Conservation (phyloP, 78 protist genomes). For the Capsaspora owczarzaki region DNA sequence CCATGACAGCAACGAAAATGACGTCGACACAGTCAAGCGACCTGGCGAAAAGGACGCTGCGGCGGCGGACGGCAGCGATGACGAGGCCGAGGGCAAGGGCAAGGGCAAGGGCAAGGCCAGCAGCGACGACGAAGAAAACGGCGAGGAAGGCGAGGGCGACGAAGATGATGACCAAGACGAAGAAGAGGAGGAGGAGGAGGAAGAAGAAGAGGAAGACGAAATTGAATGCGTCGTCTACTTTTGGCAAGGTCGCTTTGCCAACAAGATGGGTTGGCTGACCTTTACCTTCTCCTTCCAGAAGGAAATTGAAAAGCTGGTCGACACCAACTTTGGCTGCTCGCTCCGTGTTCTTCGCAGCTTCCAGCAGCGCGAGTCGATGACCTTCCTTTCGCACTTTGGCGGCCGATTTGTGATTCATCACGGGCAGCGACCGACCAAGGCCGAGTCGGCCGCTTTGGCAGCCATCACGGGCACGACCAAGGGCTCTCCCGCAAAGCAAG, state of each 20-base stretch:
- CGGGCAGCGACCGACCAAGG: background rate
- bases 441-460: background rate
- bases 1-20: too few relatives aligned
- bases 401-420: background rate
- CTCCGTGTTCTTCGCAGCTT: background rate
- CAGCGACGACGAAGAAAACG: background rate
- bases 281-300: background rate
- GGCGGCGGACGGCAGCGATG: too few relatives aligned
- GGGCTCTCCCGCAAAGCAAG: background rate
- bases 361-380: background rate
- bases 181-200: background rate
- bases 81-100: too few relatives aligned
- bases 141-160: too few relatives aligned
- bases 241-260: background rate
- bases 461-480: background rate
- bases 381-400: background rate
- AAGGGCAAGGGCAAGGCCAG: background rate
- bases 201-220: background rate
- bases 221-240: slow-evolving; percentile 1
- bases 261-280: slow-evolving; percentile 1
- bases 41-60: too few relatives aligned
- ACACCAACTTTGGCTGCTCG: background rate
- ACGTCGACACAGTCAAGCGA: too few relatives aligned
- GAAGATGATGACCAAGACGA: background rate
- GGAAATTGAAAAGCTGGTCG: background rate